Conservation (phyloP, 2,329 filamentous ascomycete species). For the Ploettnerulaceae sp. region DNA sequence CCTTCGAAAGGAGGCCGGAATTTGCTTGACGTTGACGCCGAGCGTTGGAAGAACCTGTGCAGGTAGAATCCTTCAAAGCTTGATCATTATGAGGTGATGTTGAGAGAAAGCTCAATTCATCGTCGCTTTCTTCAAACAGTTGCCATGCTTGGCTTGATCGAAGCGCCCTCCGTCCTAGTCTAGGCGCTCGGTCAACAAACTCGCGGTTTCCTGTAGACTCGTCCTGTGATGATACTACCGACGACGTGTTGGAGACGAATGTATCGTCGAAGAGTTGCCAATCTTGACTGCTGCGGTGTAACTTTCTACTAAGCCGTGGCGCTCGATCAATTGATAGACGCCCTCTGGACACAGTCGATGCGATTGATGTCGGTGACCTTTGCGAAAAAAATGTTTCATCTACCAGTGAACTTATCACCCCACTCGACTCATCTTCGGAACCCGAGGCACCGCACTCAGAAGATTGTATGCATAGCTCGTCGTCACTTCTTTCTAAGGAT, state of each 20-base stretch:
- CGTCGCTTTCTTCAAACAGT: slow-evolving; percentile 30
- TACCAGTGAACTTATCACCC: background rate
- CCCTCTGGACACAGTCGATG: background rate
- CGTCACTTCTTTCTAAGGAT: slow-evolving; percentile 1
- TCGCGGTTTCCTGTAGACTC: slow-evolving; percentile 9
- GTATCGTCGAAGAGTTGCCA: slow-evolving; percentile 18
- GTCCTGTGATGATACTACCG: background rate
- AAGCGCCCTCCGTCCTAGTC: slow-evolving; percentile 17
- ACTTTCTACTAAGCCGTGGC: slow-evolving; percentile 12
- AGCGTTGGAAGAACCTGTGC: slow-evolving; percentile 3
- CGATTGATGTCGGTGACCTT: slow-evolving; percentile 2
- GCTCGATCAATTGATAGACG: slow-evolving; percentile 4
- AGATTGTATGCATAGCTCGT: slow-evolving; percentile 7
- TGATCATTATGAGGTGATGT: slow-evolving; percentile 17
- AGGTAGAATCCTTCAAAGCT: slow-evolving; percentile 20
- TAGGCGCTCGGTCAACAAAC: slow-evolving; percentile 19
- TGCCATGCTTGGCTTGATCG: slow-evolving; percentile 22
- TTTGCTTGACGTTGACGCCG: slow-evolving; percentile 8
- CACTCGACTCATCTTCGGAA: background rate
- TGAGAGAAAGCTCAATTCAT: slow-evolving; percentile 29
- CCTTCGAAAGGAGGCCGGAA: background rate
- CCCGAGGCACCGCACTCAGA: too few species aligned
- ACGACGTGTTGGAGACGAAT: slow-evolving; percentile 10
- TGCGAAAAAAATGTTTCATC: slow-evolving; percentile 11
- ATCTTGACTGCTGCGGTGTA: slow-evolving; percentile 9